Evolutionary conservation across 768 basidiomycete species (phyloP).

Genomic region (Hypholoma fasciculare): DNA sequence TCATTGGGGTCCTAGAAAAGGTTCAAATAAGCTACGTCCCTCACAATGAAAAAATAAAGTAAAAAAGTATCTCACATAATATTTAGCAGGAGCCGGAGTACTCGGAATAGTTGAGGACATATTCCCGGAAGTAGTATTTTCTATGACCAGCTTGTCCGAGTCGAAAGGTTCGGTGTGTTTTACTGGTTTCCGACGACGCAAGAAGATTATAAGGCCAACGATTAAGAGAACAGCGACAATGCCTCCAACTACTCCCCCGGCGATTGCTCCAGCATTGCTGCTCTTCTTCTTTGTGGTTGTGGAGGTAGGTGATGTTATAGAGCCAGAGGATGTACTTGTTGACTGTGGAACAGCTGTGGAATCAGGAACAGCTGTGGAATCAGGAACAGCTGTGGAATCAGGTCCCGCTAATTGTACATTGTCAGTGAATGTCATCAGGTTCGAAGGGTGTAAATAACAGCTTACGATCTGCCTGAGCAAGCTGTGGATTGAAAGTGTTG

Average conservation of each 20-base stretch:
- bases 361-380: too few relatives aligned
- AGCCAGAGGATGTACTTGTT: neutral
- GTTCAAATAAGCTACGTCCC: neutral
- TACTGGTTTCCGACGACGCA: conserved; percentile 10
- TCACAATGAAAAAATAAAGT: neutral
- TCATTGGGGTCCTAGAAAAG: conserved; percentile 6
- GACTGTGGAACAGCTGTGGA: conserved; percentile 1
- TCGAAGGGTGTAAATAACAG: neutral
- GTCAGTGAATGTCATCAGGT: neutral
- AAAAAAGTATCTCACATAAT: neutral
- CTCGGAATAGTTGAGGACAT: neutral
- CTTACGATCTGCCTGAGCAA: conserved; percentile 1
- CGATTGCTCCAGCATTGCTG: conserved; percentile 23
- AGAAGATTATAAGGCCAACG: conserved; percentile 12
- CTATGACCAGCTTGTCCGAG: neutral
- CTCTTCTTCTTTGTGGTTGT: neutral
- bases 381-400: conserved; percentile 3
- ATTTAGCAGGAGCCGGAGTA: neutral
- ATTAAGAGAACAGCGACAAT: conserved; percentile 19
- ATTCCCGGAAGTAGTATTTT: neutral
- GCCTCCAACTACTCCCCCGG: conserved; percentile 26
- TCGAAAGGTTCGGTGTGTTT: neutral
- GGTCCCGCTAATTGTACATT: neutral
- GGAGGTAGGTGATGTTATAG: neutral
- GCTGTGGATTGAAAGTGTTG: neutral